A percentile compares a stretch with the other conserved stretches of the same genome.
Conservation (phyloP, 2,329 filamentous ascomycete genomes). For the Penicillium sp. region DNA sequence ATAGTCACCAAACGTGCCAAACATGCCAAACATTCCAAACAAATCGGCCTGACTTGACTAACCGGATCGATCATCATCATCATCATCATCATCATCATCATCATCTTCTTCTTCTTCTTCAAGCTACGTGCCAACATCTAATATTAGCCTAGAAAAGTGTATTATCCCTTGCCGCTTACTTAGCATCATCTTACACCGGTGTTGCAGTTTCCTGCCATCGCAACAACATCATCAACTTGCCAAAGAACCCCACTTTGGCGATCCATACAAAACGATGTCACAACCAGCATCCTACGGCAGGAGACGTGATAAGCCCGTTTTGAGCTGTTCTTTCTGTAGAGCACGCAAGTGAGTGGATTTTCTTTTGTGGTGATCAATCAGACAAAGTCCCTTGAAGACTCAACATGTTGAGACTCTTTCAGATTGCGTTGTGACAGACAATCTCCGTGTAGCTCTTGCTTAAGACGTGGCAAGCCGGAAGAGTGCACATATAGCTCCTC, state of each 20-base stretch:
- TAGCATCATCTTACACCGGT: too few species aligned
- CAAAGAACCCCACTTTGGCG: neutral
- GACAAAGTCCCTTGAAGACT: neutral
- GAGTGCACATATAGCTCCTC: constrained; percentile 6
- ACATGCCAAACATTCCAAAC: too few species aligned
- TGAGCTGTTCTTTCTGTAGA: constrained; percentile 1
- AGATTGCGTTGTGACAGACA: constrained; percentile 11
- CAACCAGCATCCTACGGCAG: neutral
- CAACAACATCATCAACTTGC: neutral
- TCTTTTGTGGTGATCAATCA: neutral
- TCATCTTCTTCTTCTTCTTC: too few species aligned
- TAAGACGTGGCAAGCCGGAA: constrained; percentile 5
- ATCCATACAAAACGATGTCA: neutral
- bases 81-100: too few species aligned
- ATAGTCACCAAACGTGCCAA: too few species aligned
- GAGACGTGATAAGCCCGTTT: neutral
- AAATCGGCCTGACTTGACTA: too few species aligned
- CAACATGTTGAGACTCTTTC: neutral
- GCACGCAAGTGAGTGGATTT: neutral
- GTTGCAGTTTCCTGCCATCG: neutral
- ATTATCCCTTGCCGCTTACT: neutral
- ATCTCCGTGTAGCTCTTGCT: constrained; percentile 8
- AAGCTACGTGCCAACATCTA: too few species aligned
- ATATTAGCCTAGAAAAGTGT: neutral
- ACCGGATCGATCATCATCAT: too few species aligned